Percentiles rank a stretch among this genome's conserved stretches.
phyloP scores from a whole-genome alignment of 768 basidiomycete species.

The Rhodocollybia butyracea region DNA sequence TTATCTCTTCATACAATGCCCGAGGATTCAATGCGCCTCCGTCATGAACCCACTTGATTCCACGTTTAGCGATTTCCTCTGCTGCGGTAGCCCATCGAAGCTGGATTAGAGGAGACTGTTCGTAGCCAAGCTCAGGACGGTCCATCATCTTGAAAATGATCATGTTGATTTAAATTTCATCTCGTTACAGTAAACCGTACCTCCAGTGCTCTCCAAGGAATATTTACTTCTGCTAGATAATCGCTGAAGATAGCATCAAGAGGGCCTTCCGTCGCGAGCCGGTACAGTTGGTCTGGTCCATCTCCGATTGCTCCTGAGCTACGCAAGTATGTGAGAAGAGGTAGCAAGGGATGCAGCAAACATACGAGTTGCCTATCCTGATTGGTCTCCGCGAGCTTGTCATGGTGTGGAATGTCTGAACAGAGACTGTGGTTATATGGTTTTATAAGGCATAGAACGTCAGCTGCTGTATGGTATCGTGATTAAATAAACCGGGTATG shows the following conservation, averaged over 20 bases:
- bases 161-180: not conserved
- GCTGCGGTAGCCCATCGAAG: not conserved
- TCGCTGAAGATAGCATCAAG: conserved; percentile 7
- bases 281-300: conserved; percentile 4
- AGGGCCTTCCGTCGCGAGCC: conserved; percentile 3
- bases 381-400: not conserved
- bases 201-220: conserved; percentile 7
- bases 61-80: not conserved
- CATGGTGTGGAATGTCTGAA: too few species aligned
- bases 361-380: conserved; percentile 1
- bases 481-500: too few species aligned
- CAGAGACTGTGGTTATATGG: too few species aligned
- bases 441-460: too few species aligned
- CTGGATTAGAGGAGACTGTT: conserved; percentile 2
- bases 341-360: not conserved
- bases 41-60: conserved; percentile 3
- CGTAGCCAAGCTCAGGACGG: conserved; percentile 2
- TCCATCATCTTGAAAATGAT: not conserved
- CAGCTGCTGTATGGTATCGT: too few species aligned
- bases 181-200: too few species aligned
- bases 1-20: conserved; percentile 4
- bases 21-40: conserved; percentile 6
- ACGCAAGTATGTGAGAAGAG: not conserved
- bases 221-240: conserved; percentile 6
- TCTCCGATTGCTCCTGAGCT: conserved; percentile 8